Conservation (phyloP, 2,329 filamentous ascomycete genomes). For the Aspergillus sojae region DNA sequence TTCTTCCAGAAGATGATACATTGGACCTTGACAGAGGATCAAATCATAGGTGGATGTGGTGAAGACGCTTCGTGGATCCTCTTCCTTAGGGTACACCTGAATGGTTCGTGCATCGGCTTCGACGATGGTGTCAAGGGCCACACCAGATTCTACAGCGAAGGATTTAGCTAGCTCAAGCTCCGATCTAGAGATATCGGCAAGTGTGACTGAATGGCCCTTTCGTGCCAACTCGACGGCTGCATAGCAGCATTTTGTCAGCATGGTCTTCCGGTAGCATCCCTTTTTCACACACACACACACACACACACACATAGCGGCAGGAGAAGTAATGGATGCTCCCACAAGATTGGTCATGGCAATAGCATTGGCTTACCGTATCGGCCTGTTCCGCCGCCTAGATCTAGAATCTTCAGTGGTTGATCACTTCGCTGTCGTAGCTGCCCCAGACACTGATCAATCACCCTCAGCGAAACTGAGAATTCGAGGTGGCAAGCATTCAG, state of each 20-base stretch:
- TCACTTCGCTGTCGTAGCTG: neutral
- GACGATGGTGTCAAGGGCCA: neutral
- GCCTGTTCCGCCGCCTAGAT: conserved; percentile 2
- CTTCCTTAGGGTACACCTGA: neutral
- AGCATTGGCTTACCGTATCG: neutral
- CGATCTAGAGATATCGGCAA: neutral
- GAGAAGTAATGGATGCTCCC: neutral
- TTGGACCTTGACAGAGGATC: conserved; percentile 3
- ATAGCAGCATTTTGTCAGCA: neutral
- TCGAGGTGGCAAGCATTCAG: neutral
- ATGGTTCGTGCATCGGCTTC: conserved; percentile 6
- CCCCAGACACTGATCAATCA: neutral
- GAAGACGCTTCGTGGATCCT: neutral
- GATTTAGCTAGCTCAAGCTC: neutral
- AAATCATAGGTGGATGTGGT: neutral
- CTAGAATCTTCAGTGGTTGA: neutral
- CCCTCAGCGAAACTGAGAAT: neutral
- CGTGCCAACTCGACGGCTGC: neutral
- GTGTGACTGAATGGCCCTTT: neutral
- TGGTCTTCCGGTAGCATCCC: neutral
- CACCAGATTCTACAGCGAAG: conserved; percentile 2
- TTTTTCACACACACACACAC: no score
- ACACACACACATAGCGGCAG: neutral
- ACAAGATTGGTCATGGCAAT: neutral
- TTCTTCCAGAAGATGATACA: conserved; percentile 4